phyloP scores from a whole-genome alignment of 495 filamentous ascomycete species.

The Penicillium malachiteum region DNA sequence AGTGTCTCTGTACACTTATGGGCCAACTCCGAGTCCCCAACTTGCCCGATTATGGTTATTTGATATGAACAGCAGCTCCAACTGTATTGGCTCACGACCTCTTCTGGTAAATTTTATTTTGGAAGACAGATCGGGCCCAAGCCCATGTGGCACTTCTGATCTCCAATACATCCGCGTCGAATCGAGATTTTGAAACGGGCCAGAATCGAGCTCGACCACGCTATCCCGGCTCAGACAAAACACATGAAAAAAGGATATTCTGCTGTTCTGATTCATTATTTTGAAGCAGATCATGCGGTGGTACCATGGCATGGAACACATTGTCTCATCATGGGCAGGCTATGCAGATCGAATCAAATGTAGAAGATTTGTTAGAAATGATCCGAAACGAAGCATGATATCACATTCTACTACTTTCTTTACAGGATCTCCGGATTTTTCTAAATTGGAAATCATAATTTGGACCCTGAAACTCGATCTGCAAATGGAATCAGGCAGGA shows the following conservation, averaged over 20 bases:
- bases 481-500: slow-evolving; percentile 1
- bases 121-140: background rate
- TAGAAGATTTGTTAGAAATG: no score
- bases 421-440: background rate
- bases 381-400: no score
- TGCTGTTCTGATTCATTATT: no score
- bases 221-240: background rate
- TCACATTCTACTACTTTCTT: background rate
- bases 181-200: slow-evolving; percentile 3
- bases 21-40: no score
- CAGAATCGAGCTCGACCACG: background rate
- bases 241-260: no score
- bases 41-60: no score
- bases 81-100: background rate
- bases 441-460: background rate
- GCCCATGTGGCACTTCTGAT: slow-evolving; percentile 9
- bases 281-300: no score
- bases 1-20: no score
- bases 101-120: background rate
- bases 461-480: slow-evolving; percentile 2
- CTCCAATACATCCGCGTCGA: slow-evolving; percentile 6
- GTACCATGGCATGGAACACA: no score
- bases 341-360: no score
- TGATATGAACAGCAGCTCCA: no score
- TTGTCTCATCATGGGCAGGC: no score